These are phyloP conservation scores for Talaromyces funiculosus DNA, from an alignment of 2,329 filamentous ascomycete genomes.

Conservation along the genomic window DNA sequence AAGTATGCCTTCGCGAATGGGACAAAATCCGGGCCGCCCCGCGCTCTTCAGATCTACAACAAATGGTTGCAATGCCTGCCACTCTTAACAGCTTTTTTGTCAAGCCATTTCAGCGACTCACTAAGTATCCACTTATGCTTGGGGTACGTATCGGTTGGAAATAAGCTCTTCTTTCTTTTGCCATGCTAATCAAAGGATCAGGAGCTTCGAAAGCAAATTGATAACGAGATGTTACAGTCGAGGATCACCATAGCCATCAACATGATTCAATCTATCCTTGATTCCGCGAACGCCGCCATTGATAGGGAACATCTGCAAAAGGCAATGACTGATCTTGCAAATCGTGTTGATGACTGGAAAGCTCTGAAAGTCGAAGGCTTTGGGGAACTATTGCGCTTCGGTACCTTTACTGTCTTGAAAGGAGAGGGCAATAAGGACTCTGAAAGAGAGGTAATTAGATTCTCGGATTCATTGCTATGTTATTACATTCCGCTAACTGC, in stretches of 20 bases:
- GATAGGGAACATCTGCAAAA: slow-evolving; percentile 79
- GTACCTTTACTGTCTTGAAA: slow-evolving; percentile 87
- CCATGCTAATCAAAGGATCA: slow-evolving; percentile 33
- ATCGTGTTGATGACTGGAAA: slow-evolving; percentile 94
- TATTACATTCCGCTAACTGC: slow-evolving; percentile 10
- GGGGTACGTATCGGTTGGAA: slow-evolving; percentile 51
- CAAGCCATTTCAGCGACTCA: slow-evolving; percentile 92
- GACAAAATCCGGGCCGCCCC: slow-evolving; percentile 72
- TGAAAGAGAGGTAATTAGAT: slow-evolving; percentile 70
- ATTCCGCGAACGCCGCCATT: slow-evolving; percentile 84
- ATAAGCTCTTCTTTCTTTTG: neutral
- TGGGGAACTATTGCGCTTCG: slow-evolving; percentile 79
- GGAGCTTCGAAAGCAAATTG: slow-evolving; percentile 82
- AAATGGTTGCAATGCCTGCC: slow-evolving; percentile 80
- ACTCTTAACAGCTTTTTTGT: slow-evolving; percentile 87
- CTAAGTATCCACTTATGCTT: slow-evolving; percentile 88
- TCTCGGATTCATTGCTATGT: too few relatives aligned
- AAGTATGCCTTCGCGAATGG: slow-evolving; percentile 76
- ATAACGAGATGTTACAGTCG: slow-evolving; percentile 61
- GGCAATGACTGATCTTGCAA: slow-evolving; percentile 73
- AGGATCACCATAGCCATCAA: slow-evolving; percentile 74
- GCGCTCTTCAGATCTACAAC: slow-evolving; percentile 58
- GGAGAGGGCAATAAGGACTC: slow-evolving; percentile 69
- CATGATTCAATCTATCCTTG: slow-evolving; percentile 73
- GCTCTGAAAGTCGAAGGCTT: slow-evolving; percentile 86